Conservation (phyloP, 257 asterid genomes). For the Mentha longifolia region DNA sequence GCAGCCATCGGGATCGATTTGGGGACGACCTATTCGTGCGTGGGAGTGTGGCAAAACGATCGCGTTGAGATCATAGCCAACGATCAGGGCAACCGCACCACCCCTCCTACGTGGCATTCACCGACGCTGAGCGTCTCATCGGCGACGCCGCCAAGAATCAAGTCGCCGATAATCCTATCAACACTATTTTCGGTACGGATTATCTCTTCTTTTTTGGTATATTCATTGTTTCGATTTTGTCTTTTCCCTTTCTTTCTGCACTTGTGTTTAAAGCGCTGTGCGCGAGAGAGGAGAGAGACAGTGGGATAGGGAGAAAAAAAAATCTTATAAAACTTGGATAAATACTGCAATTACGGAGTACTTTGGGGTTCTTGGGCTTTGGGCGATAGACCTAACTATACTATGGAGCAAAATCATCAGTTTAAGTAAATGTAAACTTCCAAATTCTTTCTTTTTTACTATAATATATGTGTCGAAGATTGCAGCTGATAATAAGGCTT, state of each 20-base stretch:
- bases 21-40: not conserved
- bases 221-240: too few relatives aligned
- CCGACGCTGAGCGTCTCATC: not conserved
- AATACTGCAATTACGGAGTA: too few relatives aligned
- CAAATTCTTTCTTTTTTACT: too few relatives aligned
- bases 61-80: not conserved
- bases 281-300: too few relatives aligned
- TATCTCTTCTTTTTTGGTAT: too few relatives aligned
- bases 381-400: too few relatives aligned
- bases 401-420: too few relatives aligned
- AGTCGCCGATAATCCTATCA: not conserved
- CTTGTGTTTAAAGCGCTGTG: not conserved
- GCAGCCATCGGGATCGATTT: not conserved
- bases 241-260: not conserved
- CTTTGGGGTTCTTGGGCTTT: too few relatives aligned
- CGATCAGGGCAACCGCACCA: slow-evolving; percentile 9
- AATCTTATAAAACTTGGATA: not conserved
- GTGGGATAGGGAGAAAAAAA: not conserved
- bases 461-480: too few relatives aligned
- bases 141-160: not conserved
- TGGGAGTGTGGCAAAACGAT: not conserved
- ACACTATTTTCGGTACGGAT: not conserved
- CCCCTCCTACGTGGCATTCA: slow-evolving; percentile 1
- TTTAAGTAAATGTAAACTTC: too few relatives aligned
- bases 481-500: too few relatives aligned